Evolutionary conservation across 2,329 filamentous ascomycete species (phyloP).

Genomic region (Diaporthe helianthi): DNA sequence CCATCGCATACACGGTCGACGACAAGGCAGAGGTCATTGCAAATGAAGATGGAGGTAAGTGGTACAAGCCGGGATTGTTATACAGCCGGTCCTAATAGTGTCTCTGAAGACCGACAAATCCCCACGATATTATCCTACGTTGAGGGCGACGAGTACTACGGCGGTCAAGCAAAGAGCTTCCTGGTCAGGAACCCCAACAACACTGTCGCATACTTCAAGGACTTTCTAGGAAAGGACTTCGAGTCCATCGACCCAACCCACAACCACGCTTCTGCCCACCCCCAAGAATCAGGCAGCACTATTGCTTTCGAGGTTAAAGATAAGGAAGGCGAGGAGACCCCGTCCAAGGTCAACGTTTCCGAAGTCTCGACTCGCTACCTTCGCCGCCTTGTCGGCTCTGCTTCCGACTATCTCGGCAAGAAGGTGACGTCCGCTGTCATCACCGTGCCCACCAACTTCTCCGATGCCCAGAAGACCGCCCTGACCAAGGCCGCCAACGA

Average conservation of each 20-base stretch:
- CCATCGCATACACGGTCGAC: conserved; percentile 90
- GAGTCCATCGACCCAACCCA: conserved; percentile 96
- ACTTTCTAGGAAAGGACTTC: conserved; percentile 95
- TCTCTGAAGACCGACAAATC: conserved; percentile 84
- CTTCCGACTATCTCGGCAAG: conserved; percentile 91
- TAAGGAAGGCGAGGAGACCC: conserved; percentile 62
- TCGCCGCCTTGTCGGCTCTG: conserved; percentile 79
- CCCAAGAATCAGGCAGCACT: conserved; percentile 73
- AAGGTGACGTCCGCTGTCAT: conserved; percentile 94
- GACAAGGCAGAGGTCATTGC: conserved; percentile 98
- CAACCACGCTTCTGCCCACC: conserved; percentile 92
- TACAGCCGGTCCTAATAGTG: background rate
- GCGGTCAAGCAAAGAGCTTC: conserved; percentile 92
- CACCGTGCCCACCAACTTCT: conserved; percentile 92
- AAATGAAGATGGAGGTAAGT: conserved; percentile 93
- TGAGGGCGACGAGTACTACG: conserved; percentile 95
- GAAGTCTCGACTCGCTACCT: conserved; percentile 88
- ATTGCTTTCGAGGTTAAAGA: conserved; percentile 88
- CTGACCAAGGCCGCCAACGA: conserved; percentile 78
- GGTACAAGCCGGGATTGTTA: background rate
- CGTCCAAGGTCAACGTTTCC: conserved; percentile 75
- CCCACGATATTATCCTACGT: conserved; percentile 94
- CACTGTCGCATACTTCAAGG: conserved; percentile 94
- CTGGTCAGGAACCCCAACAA: conserved; percentile 91
- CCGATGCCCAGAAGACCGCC: conserved; percentile 83